Evolutionary conservation across 352 stramenopile genomes (phyloP).

Genomic region (Lagenidium sp.): DNA sequence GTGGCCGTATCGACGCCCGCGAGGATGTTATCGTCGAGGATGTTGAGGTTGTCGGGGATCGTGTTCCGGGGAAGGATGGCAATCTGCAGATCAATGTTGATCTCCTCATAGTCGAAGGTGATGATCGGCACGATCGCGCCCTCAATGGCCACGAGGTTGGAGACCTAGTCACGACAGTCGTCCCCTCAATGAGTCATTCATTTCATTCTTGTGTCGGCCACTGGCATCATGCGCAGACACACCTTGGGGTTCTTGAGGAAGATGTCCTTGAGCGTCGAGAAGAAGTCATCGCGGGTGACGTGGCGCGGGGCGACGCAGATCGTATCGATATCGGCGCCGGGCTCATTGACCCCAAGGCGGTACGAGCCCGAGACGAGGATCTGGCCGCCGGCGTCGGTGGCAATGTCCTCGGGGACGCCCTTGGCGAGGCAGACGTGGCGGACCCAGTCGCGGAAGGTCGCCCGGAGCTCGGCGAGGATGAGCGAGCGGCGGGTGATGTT

Average conservation of each 20-base stretch:
- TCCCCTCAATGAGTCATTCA: too few relatives aligned
- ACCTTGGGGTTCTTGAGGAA: slow-evolving; percentile 93
- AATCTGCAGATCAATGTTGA: slow-evolving; percentile 99
- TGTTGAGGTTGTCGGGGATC: slow-evolving; percentile 87
- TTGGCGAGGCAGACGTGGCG: slow-evolving; percentile 78
- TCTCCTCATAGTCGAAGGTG: slow-evolving; percentile 98
- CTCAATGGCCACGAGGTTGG: slow-evolving; percentile 76
- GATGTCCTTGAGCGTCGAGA: slow-evolving; percentile 88
- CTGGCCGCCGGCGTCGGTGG: slow-evolving; percentile 74
- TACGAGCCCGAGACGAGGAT: slow-evolving; percentile 92
- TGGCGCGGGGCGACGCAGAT: slow-evolving; percentile 96
- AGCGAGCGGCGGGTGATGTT: slow-evolving; percentile 84
- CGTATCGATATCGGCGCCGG: slow-evolving; percentile 96
- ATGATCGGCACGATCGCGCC: slow-evolving; percentile 95
- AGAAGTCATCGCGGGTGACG: slow-evolving; percentile 95
- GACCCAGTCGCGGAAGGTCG: slow-evolving; percentile 82
- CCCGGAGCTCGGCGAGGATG: slow-evolving; percentile 76
- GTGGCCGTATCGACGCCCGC: slow-evolving; percentile 79
- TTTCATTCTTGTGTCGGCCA: too few relatives aligned
- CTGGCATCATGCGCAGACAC: too few relatives aligned
- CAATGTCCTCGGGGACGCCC: slow-evolving; percentile 80
- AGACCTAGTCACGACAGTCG: slow-evolving; percentile 6
- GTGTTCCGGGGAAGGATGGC: slow-evolving; percentile 89
- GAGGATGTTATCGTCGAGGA: slow-evolving; percentile 87
- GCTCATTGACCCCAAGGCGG: slow-evolving; percentile 95